Evolutionary conservation across 768 basidiomycete genomes (phyloP).

Genomic region (Cystobasidium ongulense): DNA sequence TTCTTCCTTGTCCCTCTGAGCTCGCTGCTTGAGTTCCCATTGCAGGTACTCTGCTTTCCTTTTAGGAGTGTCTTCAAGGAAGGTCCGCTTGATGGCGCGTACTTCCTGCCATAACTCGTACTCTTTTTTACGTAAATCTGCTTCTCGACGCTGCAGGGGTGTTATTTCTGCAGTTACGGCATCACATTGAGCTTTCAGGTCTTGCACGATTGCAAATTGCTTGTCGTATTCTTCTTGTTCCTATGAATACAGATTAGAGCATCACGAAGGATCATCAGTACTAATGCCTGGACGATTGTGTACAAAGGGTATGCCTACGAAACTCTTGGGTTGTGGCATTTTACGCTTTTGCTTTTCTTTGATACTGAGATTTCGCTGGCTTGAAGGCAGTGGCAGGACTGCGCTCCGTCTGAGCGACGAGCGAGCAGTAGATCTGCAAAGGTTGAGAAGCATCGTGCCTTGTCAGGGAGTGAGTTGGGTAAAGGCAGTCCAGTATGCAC

Average conservation of each 20-base stretch:
- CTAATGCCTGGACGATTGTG: not conserved
- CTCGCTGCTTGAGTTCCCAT: constrained; percentile 16
- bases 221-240: constrained; percentile 3
- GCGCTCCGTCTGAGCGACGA: not conserved
- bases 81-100: constrained; percentile 8
- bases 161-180: not conserved
- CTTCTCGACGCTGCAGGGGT: constrained; percentile 11
- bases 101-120: constrained; percentile 10
- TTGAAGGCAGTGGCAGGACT: not conserved
- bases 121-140: constrained; percentile 20
- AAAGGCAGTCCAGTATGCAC: too few relatives aligned
- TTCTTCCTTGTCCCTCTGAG: constrained; percentile 9
- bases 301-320: not conserved
- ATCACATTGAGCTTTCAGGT: not conserved
- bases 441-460: not conserved
- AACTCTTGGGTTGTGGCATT: not conserved
- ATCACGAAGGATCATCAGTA: not conserved
- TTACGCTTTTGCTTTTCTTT: constrained; percentile 29
- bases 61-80: not conserved
- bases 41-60: not conserved
- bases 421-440: not conserved
- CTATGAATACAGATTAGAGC: not conserved
- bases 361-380: not conserved
- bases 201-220: not conserved
- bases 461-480: too few relatives aligned